Evolutionary conservation across 164 flowering plant species (phyloP).

Genomic region (Berberis thunbergii): DNA sequence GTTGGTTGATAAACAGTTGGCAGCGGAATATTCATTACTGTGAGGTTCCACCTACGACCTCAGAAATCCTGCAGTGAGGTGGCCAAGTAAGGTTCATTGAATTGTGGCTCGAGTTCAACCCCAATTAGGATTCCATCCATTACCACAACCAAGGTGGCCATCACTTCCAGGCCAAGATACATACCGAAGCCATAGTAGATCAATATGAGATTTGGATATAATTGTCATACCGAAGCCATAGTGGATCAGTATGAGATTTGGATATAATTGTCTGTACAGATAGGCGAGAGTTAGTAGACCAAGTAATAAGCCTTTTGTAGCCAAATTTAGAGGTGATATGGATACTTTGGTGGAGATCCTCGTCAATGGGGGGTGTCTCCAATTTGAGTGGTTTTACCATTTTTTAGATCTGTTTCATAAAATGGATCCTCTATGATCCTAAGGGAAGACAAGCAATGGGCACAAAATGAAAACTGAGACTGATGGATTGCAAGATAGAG

Average conservation of each 20-base stretch:
- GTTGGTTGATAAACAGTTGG: constrained; percentile 38
- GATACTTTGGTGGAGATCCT: neutral
- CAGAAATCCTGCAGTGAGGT: constrained; percentile 58
- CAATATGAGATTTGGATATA: neutral
- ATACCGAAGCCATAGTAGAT: neutral
- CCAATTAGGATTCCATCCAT: constrained; percentile 21
- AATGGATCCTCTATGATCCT: neutral
- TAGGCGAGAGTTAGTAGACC: neutral
- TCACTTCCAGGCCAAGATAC: constrained; percentile 19
- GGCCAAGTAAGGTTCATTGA: constrained; percentile 39
- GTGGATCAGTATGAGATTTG: neutral
- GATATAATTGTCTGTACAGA: neutral
- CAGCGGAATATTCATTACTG: constrained; percentile 32
- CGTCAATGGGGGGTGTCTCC: neutral
- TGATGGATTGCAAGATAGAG: neutral
- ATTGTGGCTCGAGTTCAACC: constrained; percentile 43
- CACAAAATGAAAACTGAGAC: neutral
- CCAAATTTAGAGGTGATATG: neutral
- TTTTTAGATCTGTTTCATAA: too few species aligned
- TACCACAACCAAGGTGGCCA: constrained; percentile 15
- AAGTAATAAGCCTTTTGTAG: neutral
- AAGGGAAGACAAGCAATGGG: constrained; percentile 3
- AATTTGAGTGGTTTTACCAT: too few species aligned
- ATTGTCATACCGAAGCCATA: neutral
- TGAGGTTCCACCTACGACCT: constrained; percentile 26